Conservation (phyloP, 2,329 filamentous ascomycete genomes). For the Colletotrichum limetticola region DNA sequence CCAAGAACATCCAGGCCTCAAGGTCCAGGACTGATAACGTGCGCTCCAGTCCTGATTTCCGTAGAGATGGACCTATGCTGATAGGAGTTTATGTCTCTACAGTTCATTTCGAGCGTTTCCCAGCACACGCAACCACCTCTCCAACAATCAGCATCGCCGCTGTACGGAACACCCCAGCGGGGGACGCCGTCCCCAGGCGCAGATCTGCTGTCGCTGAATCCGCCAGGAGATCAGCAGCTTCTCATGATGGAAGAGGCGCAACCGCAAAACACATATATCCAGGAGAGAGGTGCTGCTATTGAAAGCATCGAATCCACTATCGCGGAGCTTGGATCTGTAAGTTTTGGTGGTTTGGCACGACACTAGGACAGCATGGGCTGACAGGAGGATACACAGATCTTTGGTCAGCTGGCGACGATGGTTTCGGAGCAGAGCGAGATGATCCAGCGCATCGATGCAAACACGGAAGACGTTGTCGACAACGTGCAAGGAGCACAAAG, state of each 20-base stretch:
- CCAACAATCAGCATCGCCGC: slow-evolving; percentile 81
- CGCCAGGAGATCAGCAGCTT: slow-evolving; percentile 86
- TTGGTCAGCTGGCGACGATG: slow-evolving; percentile 95
- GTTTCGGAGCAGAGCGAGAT: slow-evolving; percentile 97
- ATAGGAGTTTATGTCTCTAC: background rate
- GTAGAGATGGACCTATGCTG: background rate
- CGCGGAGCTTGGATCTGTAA: slow-evolving; percentile 77
- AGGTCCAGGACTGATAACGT: slow-evolving; percentile 88
- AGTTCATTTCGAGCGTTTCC: slow-evolving; percentile 88
- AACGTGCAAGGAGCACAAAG: slow-evolving; percentile 97
- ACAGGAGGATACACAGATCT: slow-evolving; percentile 64
- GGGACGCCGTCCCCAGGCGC: slow-evolving; percentile 73
- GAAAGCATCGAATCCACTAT: slow-evolving; percentile 98
- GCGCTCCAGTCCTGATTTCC: background rate
- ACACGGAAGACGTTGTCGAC: slow-evolving; percentile 97
- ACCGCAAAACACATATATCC: slow-evolving; percentile 87
- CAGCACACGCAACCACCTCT: slow-evolving; percentile 77
- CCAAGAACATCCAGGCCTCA: slow-evolving; percentile 97
- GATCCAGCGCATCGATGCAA: slow-evolving; percentile 96
- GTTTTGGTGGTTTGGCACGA: slow-evolving; percentile 36
- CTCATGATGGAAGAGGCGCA: slow-evolving; percentile 95
- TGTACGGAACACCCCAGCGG: slow-evolving; percentile 83
- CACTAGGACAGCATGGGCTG: slow-evolving; percentile 41
- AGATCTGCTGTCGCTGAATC: slow-evolving; percentile 87
- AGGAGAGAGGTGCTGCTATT: slow-evolving; percentile 93